A percentile compares a stretch with the other conserved stretches of the same genome.
Conservation (phyloP, 2,329 filamentous ascomycete genomes). For the Xylaria digitata region DNA sequence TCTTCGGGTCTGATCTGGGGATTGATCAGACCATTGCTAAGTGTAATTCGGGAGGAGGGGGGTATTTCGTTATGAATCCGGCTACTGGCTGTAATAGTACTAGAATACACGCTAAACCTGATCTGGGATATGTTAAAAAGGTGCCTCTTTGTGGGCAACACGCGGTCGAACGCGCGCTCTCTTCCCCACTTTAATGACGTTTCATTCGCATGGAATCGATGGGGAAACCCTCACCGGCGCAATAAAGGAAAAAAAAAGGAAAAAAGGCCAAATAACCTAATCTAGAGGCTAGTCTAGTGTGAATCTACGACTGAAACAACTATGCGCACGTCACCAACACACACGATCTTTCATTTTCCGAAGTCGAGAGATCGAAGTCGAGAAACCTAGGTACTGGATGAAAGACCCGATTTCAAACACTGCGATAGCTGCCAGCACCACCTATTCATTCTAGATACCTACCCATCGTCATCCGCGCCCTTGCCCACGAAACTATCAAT, state of each 20-base stretch:
- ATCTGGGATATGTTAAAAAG: too few relatives aligned
- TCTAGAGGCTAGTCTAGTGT: neutral
- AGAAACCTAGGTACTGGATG: neutral
- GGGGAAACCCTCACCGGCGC: conserved; percentile 26
- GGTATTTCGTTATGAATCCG: too few relatives aligned
- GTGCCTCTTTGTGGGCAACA: neutral
- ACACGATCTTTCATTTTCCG: neutral
- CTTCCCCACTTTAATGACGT: conserved; percentile 43
- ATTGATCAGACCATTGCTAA: too few relatives aligned
- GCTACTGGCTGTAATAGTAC: too few relatives aligned
- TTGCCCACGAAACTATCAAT: neutral
- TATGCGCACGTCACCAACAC: conserved; percentile 1
- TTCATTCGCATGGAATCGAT: conserved; percentile 25
- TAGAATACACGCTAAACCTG: too few relatives aligned
- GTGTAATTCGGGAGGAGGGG: too few relatives aligned
- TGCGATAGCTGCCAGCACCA: too few relatives aligned
- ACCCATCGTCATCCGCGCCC: neutral
- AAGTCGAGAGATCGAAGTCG: neutral
- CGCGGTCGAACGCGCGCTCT: conserved; percentile 32
- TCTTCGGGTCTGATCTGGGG: too few relatives aligned
- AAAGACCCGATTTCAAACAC: neutral
- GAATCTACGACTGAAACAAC: conserved; percentile 2
- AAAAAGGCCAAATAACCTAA: conserved; percentile 31
- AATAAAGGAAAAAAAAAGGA: conserved; percentile 21
- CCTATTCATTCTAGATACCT: too few relatives aligned